These are phyloP conservation scores for Canavalia gladiata DNA, from an alignment of 306 rosid genomes.

Conservation along the genomic window DNA sequence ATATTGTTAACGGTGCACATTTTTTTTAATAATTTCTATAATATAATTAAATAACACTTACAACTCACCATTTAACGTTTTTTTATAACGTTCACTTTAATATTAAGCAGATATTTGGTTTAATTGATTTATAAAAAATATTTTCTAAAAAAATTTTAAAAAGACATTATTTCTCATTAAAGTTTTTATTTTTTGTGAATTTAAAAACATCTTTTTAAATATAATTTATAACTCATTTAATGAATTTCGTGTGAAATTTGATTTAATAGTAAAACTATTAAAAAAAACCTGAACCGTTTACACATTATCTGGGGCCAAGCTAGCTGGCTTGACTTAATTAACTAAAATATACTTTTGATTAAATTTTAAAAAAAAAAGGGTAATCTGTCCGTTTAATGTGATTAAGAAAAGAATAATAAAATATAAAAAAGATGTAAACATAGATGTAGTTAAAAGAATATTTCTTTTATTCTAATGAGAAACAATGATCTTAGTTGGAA, in stretches of 20 bases:
- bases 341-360: not conserved
- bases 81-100: not conserved
- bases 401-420: not conserved
- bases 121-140: no score
- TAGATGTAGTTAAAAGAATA: conserved; percentile 2
- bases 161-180: no score
- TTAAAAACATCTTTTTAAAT: no score
- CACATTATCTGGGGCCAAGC: not conserved
- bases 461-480: not conserved
- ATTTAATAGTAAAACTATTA: not conserved
- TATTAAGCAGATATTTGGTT: not conserved
- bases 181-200: no score
- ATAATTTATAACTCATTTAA: no score
- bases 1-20: not conserved
- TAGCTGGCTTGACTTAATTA: conserved; percentile 3
- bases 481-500: not conserved
- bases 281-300: not conserved
- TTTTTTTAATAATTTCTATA: not conserved
- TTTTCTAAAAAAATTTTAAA: no score
- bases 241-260: no score
- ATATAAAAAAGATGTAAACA: not conserved
- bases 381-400: not conserved
- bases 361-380: not conserved
- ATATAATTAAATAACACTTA: no score
- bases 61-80: no score